A percentile compares a stretch with the other conserved stretches of the same genome.
These are phyloP conservation scores for Suillus variegatus DNA, from an alignment of 768 basidiomycete genomes.

Conservation along the genomic window DNA sequence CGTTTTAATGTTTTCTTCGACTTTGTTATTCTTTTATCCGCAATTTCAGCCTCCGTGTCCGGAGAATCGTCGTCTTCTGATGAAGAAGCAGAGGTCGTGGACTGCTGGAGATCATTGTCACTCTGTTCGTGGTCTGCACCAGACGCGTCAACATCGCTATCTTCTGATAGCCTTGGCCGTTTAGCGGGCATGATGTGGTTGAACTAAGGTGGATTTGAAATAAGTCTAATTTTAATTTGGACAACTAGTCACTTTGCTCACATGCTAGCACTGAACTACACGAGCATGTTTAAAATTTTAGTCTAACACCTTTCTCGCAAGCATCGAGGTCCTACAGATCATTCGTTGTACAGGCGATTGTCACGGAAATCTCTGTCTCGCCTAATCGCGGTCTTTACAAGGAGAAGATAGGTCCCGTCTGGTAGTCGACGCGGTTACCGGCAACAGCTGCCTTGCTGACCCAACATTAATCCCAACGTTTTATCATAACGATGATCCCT, in stretches of 20 bases:
- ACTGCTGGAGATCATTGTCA: constrained; percentile 6
- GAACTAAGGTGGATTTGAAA: not conserved
- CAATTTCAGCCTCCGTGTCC: constrained; percentile 69
- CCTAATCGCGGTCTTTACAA: not conserved
- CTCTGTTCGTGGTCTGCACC: not conserved
- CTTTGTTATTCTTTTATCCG: constrained; percentile 53
- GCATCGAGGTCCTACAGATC: not conserved
- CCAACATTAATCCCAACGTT: not conserved
- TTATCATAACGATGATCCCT: constrained; percentile 29
- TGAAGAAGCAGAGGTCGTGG: constrained; percentile 5
- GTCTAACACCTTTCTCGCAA: not conserved
- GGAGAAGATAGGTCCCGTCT: constrained; percentile 3
- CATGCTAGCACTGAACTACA: not conserved
- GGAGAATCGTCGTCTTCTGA: constrained; percentile 21
- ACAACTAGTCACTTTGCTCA: not conserved
- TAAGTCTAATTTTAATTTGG: not conserved
- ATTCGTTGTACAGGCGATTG: not conserved
- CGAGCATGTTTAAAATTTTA: constrained; percentile 2
- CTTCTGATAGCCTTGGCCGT: constrained; percentile 46
- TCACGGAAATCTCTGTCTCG: not conserved
- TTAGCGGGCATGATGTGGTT: constrained; percentile 50
- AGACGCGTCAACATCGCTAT: constrained; percentile 16
- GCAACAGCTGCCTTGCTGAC: not conserved
- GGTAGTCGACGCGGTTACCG: not conserved
- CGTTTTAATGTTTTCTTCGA: constrained; percentile 82